phyloP scores from a whole-genome alignment of 352 stramenopile genomes.

The Phytophthora hybrid region DNA sequence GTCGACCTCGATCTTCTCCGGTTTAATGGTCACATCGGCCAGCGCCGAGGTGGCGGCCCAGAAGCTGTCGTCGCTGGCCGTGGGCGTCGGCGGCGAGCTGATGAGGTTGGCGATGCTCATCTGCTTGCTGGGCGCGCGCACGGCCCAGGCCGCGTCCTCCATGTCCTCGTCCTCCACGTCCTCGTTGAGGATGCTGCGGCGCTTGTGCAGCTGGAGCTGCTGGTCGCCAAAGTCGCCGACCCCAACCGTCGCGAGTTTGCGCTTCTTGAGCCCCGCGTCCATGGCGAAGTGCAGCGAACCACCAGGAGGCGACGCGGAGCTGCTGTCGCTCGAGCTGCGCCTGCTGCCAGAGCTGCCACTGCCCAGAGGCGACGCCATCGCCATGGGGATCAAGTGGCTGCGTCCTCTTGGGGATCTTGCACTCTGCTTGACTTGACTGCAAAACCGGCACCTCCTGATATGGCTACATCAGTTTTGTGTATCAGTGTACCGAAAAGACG shows the following conservation, averaged over 20 bases:
- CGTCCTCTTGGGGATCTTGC: constrained; percentile 40
- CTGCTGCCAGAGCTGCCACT: constrained; percentile 16
- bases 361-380: constrained; percentile 37
- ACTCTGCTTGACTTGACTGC: constrained; percentile 25
- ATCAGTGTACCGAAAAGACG: neutral
- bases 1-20: constrained; percentile 31
- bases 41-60: constrained; percentile 33
- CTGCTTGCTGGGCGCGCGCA: constrained; percentile 34
- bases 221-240: neutral
- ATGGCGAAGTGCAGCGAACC: constrained; percentile 8
- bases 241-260: constrained; percentile 31
- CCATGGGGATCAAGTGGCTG: constrained; percentile 14
- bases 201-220: constrained; percentile 20
- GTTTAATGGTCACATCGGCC: constrained; percentile 38
- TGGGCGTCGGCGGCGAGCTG: constrained; percentile 43
- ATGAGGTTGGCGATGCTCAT: constrained; percentile 55
- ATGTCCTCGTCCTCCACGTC: constrained; percentile 26
- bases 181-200: constrained; percentile 38
- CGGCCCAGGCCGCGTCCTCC: constrained; percentile 16
- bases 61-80: constrained; percentile 36
- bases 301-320: constrained; percentile 12
- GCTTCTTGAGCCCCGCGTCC: constrained; percentile 33
- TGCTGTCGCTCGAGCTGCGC: constrained; percentile 27
- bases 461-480: constrained; percentile 16
- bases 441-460: neutral